These are phyloP conservation scores for Fusarium clavum DNA, from an alignment of 2,329 filamentous ascomycete genomes.

Conservation along the genomic window DNA sequence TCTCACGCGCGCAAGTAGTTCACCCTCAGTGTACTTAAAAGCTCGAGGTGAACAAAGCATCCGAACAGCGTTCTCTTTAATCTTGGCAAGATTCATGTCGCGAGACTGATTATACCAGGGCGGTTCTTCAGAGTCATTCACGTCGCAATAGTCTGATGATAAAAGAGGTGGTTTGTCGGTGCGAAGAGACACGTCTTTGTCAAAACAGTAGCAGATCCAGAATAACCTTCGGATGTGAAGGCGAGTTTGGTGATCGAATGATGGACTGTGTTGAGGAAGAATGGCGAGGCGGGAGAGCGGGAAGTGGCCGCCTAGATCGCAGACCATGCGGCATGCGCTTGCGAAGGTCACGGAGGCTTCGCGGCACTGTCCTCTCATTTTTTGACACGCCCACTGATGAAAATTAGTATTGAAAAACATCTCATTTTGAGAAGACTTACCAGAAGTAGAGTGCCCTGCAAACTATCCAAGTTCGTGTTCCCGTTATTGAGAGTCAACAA, in stretches of 20 bases:
- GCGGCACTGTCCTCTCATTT: slow-evolving; percentile 16
- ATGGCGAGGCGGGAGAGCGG: slow-evolving; percentile 14
- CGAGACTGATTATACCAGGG: slow-evolving; percentile 14
- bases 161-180: slow-evolving; percentile 15
- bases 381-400: slow-evolving; percentile 19
- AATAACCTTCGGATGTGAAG: slow-evolving; percentile 17
- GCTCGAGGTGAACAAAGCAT: slow-evolving; percentile 24
- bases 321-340: slow-evolving; percentile 32
- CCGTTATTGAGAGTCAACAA: slow-evolving; percentile 15
- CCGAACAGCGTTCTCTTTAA: slow-evolving; percentile 30
- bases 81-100: slow-evolving; percentile 29
- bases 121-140: slow-evolving; percentile 21
- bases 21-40: slow-evolving; percentile 37
- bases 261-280: slow-evolving; percentile 25
- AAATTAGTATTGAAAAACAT: not conserved
- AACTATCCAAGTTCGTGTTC: slow-evolving; percentile 17
- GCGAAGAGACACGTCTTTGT: slow-evolving; percentile 19
- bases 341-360: slow-evolving; percentile 24
- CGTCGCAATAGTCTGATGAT: slow-evolving; percentile 24
- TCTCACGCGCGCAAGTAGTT: slow-evolving; percentile 44
- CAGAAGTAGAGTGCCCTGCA: slow-evolving; percentile 28
- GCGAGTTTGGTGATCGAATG: slow-evolving; percentile 4
- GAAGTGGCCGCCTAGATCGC: slow-evolving; percentile 28
- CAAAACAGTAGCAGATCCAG: slow-evolving; percentile 29
- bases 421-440: not conserved